phyloP scores from a whole-genome alignment of 2,329 filamentous ascomycete genomes.

The Chalaropsis ovoidea region DNA sequence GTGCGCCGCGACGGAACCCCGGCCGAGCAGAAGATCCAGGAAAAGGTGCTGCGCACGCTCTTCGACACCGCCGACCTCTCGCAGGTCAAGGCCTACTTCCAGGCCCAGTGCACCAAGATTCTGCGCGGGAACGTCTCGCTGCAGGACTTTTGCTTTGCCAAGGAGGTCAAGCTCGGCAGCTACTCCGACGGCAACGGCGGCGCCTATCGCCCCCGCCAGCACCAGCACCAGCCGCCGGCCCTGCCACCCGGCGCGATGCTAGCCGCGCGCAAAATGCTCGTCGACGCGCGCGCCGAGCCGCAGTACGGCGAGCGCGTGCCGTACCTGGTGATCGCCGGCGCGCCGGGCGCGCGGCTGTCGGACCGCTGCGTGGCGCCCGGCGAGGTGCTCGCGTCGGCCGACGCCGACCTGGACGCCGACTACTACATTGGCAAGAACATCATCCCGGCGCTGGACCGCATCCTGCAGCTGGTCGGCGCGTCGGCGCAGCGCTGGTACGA shows the following conservation, averaged over 20 bases:
- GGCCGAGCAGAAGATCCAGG: slow-evolving; percentile 92
- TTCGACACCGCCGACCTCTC: slow-evolving; percentile 86
- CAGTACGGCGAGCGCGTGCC: slow-evolving; percentile 93
- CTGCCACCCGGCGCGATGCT: slow-evolving; percentile 83
- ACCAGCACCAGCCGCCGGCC: slow-evolving; percentile 31
- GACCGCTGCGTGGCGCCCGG: slow-evolving; percentile 88
- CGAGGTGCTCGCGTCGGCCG: slow-evolving; percentile 62
- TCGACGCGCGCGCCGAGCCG: slow-evolving; percentile 76
- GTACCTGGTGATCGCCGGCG: slow-evolving; percentile 84
- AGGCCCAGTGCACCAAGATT: slow-evolving; percentile 81
- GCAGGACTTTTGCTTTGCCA: slow-evolving; percentile 92
- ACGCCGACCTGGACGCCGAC: slow-evolving; percentile 77
- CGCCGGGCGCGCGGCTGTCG: slow-evolving; percentile 71
- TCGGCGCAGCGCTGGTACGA: slow-evolving; percentile 89
- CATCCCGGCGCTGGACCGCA: slow-evolving; percentile 87
- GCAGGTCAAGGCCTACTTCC: slow-evolving; percentile 81
- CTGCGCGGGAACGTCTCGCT: slow-evolving; percentile 80
- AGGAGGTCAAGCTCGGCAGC: slow-evolving; percentile 79
- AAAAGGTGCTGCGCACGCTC: slow-evolving; percentile 76
- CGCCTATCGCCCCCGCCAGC: not conserved
- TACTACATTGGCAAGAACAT: slow-evolving; percentile 97
- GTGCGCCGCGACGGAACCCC: slow-evolving; percentile 90
- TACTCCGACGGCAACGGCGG: slow-evolving; percentile 47
- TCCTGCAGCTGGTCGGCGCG: slow-evolving; percentile 91
- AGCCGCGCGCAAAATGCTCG: slow-evolving; percentile 73